Evolutionary conservation across 1,284 basidiomycete genomes (phyloP).

Genomic region (Agaricales sp.): DNA sequence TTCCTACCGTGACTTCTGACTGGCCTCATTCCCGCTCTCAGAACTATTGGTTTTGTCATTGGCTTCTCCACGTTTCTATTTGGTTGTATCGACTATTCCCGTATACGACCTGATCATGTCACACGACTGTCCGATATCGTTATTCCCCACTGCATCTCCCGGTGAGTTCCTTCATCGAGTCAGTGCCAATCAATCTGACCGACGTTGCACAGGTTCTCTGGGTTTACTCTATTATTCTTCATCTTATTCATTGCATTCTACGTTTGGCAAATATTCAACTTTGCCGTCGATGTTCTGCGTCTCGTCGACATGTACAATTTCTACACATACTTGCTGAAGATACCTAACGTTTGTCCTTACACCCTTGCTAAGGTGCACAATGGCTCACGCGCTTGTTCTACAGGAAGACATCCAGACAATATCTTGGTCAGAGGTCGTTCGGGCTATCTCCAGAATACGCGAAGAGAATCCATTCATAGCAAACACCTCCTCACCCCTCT

Average conservation of each 20-base stretch:
- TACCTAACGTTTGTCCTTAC: slow-evolving; percentile 67
- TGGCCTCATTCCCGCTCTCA: slow-evolving; percentile 26
- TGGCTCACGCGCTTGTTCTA: slow-evolving; percentile 6
- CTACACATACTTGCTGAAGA: slow-evolving; percentile 68
- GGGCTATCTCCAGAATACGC: slow-evolving; percentile 80
- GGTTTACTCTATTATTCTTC: slow-evolving; percentile 75
- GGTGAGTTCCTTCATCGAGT: slow-evolving; percentile 34
- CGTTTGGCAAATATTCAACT: slow-evolving; percentile 59
- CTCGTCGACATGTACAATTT: slow-evolving; percentile 92
- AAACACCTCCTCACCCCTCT: slow-evolving; percentile 56
- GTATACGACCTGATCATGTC: slow-evolving; percentile 53
- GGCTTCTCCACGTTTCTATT: slow-evolving; percentile 93
- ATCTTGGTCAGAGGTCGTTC: slow-evolving; percentile 92
- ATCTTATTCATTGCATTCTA: slow-evolving; percentile 77
- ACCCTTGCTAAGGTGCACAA: slow-evolving; percentile 1
- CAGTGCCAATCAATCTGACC: slow-evolving; percentile 9
- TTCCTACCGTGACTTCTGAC: too few species aligned
- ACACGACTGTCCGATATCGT: slow-evolving; percentile 71
- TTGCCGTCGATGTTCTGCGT: slow-evolving; percentile 55
- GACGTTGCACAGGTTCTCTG: slow-evolving; percentile 58
- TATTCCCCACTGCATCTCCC: slow-evolving; percentile 70
- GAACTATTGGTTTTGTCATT: slow-evolving; percentile 96
- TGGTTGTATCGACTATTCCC: slow-evolving; percentile 90
- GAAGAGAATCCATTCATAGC: slow-evolving; percentile 85
- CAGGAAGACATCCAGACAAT: slow-evolving; percentile 96